Evolutionary conservation across 345 rosid species (phyloP).

Genomic region (Lepidium africanum): DNA sequence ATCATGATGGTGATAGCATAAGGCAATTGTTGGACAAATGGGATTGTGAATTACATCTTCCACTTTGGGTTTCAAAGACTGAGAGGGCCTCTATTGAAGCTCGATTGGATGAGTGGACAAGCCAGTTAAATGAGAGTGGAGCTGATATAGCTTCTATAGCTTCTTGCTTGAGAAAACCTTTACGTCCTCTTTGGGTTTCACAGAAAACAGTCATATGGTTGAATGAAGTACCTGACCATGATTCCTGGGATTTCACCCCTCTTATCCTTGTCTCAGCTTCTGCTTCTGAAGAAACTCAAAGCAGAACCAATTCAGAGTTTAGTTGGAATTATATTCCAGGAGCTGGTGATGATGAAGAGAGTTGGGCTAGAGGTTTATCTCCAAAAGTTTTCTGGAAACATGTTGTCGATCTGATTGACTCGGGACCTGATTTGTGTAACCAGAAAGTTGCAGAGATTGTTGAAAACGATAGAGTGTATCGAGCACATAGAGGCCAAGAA

Average conservation of each 20-base stretch:
- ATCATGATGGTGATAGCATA: slow-evolving; percentile 5
- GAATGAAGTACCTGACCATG: slow-evolving; percentile 80
- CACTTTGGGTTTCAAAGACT: slow-evolving; percentile 77
- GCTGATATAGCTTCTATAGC: slow-evolving; percentile 71
- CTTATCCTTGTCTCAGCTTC: slow-evolving; percentile 82
- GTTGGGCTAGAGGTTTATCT: slow-evolving; percentile 90
- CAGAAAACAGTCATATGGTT: slow-evolving; percentile 86
- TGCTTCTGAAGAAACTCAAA: slow-evolving; percentile 38
- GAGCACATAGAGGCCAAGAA: slow-evolving; percentile 61
- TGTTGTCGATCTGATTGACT: slow-evolving; percentile 55
- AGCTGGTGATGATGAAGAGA: slow-evolving; percentile 98
- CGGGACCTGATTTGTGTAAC: slow-evolving; percentile 72
- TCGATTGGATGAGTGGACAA: slow-evolving; percentile 62
- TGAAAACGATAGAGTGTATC: slow-evolving; percentile 73
- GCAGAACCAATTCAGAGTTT: slow-evolving; percentile 52
- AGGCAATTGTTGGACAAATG: slow-evolving; percentile 28
- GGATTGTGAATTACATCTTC: slow-evolving; percentile 92
- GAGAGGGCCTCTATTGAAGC: slow-evolving; percentile 71
- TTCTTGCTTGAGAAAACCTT: slow-evolving; percentile 56
- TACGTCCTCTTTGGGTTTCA: slow-evolving; percentile 84
- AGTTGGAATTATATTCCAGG: slow-evolving; percentile 95
- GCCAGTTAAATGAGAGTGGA: slow-evolving; percentile 64
- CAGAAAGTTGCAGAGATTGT: slow-evolving; percentile 84
- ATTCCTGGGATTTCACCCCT: slow-evolving; percentile 90
- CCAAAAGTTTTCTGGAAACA: slow-evolving; percentile 76